Conservation (phyloP, 441 rosid species). For the Cnidoscolus chayamansa region DNA sequence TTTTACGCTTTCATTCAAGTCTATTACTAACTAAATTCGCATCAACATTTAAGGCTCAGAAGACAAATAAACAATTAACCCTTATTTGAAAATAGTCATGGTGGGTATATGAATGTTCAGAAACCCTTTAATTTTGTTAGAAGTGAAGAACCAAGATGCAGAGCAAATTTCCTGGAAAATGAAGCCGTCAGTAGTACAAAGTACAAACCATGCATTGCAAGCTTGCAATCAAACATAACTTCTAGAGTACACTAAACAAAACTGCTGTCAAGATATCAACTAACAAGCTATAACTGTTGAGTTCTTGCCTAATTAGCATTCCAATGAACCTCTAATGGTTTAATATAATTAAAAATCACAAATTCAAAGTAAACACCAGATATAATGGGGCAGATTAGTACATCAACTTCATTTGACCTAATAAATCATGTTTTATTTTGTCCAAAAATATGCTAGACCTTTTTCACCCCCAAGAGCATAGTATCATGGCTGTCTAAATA, state of each 20-base stretch:
- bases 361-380: not conserved
- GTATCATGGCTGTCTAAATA: not conserved
- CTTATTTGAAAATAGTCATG: no score
- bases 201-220: no score
- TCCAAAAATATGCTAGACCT: constrained; percentile 7
- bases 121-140: no score
- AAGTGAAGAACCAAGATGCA: no score
- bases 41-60: no score
- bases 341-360: not conserved
- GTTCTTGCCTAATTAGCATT: not conserved
- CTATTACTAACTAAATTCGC: no score
- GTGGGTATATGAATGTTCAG: no score
- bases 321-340: not conserved
- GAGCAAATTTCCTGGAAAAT: no score
- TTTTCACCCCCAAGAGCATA: not conserved
- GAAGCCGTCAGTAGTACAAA: no score
- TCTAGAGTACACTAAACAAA: not conserved
- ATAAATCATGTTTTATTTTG: not conserved
- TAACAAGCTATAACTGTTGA: not conserved
- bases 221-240: no score
- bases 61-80: no score
- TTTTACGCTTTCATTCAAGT: no score
- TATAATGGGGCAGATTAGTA: not conserved
- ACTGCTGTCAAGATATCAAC: not conserved
- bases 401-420: not conserved